Base-by-base conservation (phyloP, 805 yeast species). In the Kluyveromyces nonfermentans region DNA sequence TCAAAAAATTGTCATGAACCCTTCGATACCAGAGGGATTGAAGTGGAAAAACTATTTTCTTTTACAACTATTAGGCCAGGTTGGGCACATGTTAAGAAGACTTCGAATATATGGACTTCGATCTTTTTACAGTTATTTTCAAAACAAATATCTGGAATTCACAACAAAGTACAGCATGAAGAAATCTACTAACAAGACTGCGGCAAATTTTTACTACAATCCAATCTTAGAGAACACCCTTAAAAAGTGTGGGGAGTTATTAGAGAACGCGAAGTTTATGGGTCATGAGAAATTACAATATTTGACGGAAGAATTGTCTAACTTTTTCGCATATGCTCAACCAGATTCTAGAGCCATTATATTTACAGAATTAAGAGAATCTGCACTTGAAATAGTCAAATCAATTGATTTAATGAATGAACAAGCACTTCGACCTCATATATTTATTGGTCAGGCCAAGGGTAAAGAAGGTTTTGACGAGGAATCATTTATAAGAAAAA, bases 391-490 rank as follows among this genome's bases (percentile, higher is more conserved):
- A 49, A 82, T 93, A 37, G 86, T 85, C 1, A 79, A 78, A 50
- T 73, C 65, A 42, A 64, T 80, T 38, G 90, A 82, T 50, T 48
- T 57, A 6, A 49, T 59, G 44, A 57, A 55, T 33, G 63, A 62
- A 44, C 52, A 48, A 22, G 65, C 49, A 34, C 63, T 76, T 18
- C 73, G 74, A 40, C 85, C 97, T 0, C 95, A 86, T 59, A 77
- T 90, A 19, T 93, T 93, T 58, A 86, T 93, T 49, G 99, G 99
- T 0, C 99, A 93, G 59, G 74, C 95, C 0, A 76, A 74, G 48
- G 89, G 80, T 43, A 80, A 78, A 54, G 86, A 80, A 39, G 77
- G 72, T 30, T 80, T 81, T 57, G 84, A 81, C 56, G 80, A 80
- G 47, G 74, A 63, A 2, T 68, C 67, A 6, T 78, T 67, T 50